phyloP scores from a whole-genome alignment of 768 basidiomycete species.

The Strobilomyces dryophilus region DNA sequence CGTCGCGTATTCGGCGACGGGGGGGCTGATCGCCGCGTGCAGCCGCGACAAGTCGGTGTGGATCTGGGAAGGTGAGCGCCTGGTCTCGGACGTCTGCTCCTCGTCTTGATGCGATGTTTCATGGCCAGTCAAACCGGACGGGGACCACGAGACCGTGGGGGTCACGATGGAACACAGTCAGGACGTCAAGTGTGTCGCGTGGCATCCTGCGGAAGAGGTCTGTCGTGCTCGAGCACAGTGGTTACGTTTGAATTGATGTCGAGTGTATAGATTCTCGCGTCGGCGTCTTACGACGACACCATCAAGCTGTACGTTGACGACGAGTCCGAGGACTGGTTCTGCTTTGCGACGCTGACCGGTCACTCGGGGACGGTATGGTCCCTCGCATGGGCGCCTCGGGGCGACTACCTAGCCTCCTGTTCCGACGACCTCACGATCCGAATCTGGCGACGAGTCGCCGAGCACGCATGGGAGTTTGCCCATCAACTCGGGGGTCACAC shows the following conservation, averaged over 20 bases:
- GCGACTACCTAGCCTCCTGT: constrained; percentile 78
- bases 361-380: constrained; percentile 92
- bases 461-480: constrained; percentile 62
- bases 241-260: constrained; percentile 7
- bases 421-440: constrained; percentile 83
- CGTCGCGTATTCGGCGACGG: constrained; percentile 77
- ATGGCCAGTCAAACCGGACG: constrained; percentile 73
- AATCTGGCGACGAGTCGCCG: constrained; percentile 71
- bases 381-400: constrained; percentile 73
- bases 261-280: constrained; percentile 77
- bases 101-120: not conserved
- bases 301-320: constrained; percentile 93
- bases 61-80: constrained; percentile 89
- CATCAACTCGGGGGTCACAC: constrained; percentile 61
- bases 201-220: constrained; percentile 96
- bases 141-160: constrained; percentile 91
- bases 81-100: not conserved
- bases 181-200: constrained; percentile 92
- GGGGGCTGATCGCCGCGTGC: constrained; percentile 83
- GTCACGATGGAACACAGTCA: constrained; percentile 97
- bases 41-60: constrained; percentile 97
- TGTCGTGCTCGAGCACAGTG: constrained; percentile 10
- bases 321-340: constrained; percentile 92
- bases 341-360: constrained; percentile 74
- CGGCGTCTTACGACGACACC: constrained; percentile 95